Evolutionary conservation across 2,329 filamentous ascomycete species (phyloP), one percentile per base, ranked within the genome.

Genomic region (Aspergillus sp.): DNA sequence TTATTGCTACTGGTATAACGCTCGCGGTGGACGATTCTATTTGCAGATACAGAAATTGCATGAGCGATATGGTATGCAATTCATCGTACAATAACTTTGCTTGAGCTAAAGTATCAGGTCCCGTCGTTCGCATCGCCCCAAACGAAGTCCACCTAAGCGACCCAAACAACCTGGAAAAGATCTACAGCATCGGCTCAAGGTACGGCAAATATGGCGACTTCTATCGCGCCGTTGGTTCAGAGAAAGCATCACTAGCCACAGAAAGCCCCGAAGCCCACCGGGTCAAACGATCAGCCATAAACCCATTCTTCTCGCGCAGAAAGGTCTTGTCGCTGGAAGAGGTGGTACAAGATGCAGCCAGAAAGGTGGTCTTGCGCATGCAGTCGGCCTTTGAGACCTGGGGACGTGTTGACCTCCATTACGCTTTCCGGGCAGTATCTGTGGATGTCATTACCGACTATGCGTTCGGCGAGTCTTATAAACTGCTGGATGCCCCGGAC

Each of bases 361-460:
- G 55, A 19, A 56, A 55, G 38, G 48, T 66, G 5, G 53, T 55
- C 7, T 27, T 35, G 3, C 56, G 57, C 9, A 57, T 65, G 46
- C 45, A 46, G 4, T 44, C 49, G 23, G 54, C 52, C 13, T 49
- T 58, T 15, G 47, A 48, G 17, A 47, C 50, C 2, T 46, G 46
- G 3, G 54, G 51, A 7, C 30, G 38, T 3, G 52, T 60, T 30
- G 50, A 59, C 27, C 48, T 64, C 7, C 59, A 58, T 27, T 42
- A 57, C 12, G 59, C 47, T 12, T 62, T 63, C 45, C 58, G 55
- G 10, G 58, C 56, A 7, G 48, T 64, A 10, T 56, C 60, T 1
- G 55, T 59, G 20, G 62, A 65, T 38, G 57, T 64, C 9, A 57
- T 64, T 23, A 61, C 58, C 30, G 52, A 65, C 27, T 64, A 66